phyloP scores from a whole-genome alignment of 1,284 basidiomycete species.

The Rhodotorula sp. region DNA sequence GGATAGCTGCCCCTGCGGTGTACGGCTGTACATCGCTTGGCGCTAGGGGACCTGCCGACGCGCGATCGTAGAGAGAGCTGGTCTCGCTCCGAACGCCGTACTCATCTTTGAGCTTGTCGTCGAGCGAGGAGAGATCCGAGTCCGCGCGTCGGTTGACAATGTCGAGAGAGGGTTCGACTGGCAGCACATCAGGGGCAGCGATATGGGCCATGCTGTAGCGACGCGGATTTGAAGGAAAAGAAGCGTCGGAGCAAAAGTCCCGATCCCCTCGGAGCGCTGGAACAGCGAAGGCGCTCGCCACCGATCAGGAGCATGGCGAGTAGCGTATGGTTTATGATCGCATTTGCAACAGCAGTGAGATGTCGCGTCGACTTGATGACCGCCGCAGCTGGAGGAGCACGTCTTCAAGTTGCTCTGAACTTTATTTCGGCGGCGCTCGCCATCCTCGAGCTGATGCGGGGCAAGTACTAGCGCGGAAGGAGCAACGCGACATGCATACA shows the following conservation, averaged over 20 bases:
- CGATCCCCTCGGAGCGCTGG: not conserved
- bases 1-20: not conserved
- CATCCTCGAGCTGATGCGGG: no score
- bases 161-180: not conserved
- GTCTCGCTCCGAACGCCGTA: constrained; percentile 1
- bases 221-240: not conserved
- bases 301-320: not conserved
- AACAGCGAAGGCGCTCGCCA: no score
- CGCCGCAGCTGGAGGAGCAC: no score
- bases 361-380: not conserved
- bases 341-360: not conserved
- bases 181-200: not conserved
- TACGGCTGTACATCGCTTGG: not conserved
- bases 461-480: no score
- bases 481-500: no score
- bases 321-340: not conserved
- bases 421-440: no score
- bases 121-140: not conserved
- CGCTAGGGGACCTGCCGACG: not conserved
- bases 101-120: not conserved
- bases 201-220: not conserved
- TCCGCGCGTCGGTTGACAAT: not conserved
- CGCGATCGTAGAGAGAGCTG: not conserved
- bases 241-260: not conserved
- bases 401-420: no score